Percentiles rank a stretch among this genome's conserved stretches.
Evolutionary conservation across 176 grass and related monocot species (phyloP).

Genomic region (Panicum miliaceum): DNA sequence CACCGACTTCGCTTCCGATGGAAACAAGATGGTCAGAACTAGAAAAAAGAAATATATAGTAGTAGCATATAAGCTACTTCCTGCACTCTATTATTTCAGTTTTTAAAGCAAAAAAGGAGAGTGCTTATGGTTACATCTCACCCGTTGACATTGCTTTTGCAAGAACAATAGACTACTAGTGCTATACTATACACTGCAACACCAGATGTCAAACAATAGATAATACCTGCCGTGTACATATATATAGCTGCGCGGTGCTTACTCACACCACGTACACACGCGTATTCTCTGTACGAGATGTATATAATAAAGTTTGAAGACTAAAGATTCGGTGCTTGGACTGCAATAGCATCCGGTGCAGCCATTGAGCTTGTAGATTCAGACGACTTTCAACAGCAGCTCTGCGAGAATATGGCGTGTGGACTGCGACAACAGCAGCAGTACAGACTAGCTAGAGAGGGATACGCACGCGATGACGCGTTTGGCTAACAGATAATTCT

Average conservation of each 20-base stretch:
- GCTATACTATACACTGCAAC: not conserved
- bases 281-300: not conserved
- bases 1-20: constrained; percentile 2
- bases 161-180: not conserved
- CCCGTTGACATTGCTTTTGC: constrained; percentile 32
- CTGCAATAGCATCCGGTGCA: constrained; percentile 13
- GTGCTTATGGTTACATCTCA: not conserved
- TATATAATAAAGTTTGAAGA: not conserved
- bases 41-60: not conserved
- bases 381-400: constrained; percentile 1
- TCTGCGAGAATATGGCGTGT: constrained; percentile 3
- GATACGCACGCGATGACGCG: constrained; percentile 44
- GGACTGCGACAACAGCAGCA: not conserved
- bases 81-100: not conserved
- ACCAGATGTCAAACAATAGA: constrained; percentile 33
- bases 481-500: not conserved
- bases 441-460: not conserved
- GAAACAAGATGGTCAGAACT: not conserved
- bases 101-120: not conserved
- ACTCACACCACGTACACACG: not conserved
- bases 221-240: not conserved
- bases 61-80: not conserved
- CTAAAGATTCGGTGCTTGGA: constrained; percentile 30
- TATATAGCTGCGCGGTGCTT: not conserved
- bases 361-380: constrained; percentile 16